Conservation (phyloP, 2,329 filamentous ascomycete species). For the Neobulgaria alba region DNA sequence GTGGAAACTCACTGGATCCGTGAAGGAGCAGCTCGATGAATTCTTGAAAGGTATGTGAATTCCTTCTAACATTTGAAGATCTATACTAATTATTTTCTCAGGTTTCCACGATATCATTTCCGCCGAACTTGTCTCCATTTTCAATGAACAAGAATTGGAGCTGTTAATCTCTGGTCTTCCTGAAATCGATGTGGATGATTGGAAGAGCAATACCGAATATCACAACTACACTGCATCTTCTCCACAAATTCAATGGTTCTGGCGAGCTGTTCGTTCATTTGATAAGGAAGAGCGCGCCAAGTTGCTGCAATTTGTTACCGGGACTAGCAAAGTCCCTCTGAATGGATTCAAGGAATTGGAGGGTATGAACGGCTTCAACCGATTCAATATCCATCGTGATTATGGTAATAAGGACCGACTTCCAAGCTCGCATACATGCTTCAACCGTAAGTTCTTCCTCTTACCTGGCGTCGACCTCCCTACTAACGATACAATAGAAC, state of each 20-base stretch:
- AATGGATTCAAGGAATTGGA: slow-evolving; percentile 99
- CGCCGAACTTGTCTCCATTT: slow-evolving; percentile 87
- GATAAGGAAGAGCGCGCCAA: slow-evolving; percentile 99
- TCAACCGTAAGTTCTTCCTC: slow-evolving; percentile 73
- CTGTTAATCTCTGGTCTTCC: slow-evolving; percentile 92
- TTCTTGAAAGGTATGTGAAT: slow-evolving; percentile 67
- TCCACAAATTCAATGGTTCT: slow-evolving; percentile 99
- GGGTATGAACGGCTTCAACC: slow-evolving; percentile 96
- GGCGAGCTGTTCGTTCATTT: slow-evolving; percentile 92
- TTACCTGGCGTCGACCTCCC: slow-evolving; percentile 5
- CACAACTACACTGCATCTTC: slow-evolving; percentile 95
- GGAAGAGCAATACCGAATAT: slow-evolving; percentile 98
- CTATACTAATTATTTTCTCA: slow-evolving; percentile 32
- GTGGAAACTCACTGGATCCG: slow-evolving; percentile 83
- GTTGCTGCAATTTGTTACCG: slow-evolving; percentile 93
- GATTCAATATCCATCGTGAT: slow-evolving; percentile 98
- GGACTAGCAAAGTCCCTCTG: slow-evolving; percentile 94
- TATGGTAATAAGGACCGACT: slow-evolving; percentile 94
- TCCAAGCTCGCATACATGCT: slow-evolving; percentile 95
- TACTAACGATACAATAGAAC: slow-evolving; percentile 50
- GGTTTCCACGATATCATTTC: slow-evolving; percentile 98
- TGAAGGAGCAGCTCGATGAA: slow-evolving; percentile 87
- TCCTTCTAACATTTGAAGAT: neutral
- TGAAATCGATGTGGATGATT: slow-evolving; percentile 96
- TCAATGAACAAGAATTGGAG: slow-evolving; percentile 97